A percentile compares a stretch with the other conserved stretches of the same genome.
Conservation (phyloP, 139 green algal species). For the Chlamydomonas asymmetrica region DNA sequence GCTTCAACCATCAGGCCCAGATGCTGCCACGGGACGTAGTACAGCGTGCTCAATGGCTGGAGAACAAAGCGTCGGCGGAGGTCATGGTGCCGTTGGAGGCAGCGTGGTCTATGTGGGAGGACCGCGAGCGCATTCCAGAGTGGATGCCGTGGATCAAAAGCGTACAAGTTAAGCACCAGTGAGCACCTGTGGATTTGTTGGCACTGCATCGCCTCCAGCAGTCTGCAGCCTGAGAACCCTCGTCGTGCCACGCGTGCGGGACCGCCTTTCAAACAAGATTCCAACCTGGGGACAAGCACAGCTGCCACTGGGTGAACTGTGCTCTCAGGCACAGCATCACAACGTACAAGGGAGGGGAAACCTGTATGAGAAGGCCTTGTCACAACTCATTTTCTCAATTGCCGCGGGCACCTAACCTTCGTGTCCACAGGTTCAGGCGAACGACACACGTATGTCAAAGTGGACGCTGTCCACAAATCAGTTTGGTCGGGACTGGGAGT, state of each 20-base stretch:
- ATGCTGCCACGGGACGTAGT: too few species aligned
- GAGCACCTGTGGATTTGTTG: background rate
- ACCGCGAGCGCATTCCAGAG: slow-evolving; percentile 75
- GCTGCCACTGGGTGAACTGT: too few species aligned
- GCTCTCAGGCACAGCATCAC: background rate
- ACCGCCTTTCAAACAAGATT: too few species aligned
- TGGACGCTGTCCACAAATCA: slow-evolving; percentile 85
- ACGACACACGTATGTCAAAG: slow-evolving; percentile 68
- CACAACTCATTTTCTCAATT: background rate
- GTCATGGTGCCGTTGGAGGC: slow-evolving; percentile 71
- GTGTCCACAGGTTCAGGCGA: slow-evolving; percentile 45
- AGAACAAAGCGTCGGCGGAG: slow-evolving; percentile 60
- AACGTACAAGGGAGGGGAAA: background rate
- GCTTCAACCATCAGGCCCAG: too few species aligned
- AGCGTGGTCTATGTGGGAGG: slow-evolving; percentile 80
- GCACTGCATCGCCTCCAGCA: too few species aligned
- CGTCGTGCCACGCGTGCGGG: too few species aligned
- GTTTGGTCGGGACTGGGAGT: slow-evolving; percentile 75
- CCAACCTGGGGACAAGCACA: too few species aligned
- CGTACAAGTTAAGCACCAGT: slow-evolving; percentile 38
- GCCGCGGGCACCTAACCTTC: background rate
- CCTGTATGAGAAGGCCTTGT: background rate
- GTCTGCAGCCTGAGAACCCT: slow-evolving; percentile 4
- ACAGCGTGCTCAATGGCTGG: too few species aligned
- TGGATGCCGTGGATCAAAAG: slow-evolving; percentile 94